Percentiles rank a stretch among this genome's conserved stretches.
These are phyloP conservation scores for Phaffia rhodozyma DNA, from an alignment of 1,284 basidiomycete genomes.

Conservation along the genomic window DNA sequence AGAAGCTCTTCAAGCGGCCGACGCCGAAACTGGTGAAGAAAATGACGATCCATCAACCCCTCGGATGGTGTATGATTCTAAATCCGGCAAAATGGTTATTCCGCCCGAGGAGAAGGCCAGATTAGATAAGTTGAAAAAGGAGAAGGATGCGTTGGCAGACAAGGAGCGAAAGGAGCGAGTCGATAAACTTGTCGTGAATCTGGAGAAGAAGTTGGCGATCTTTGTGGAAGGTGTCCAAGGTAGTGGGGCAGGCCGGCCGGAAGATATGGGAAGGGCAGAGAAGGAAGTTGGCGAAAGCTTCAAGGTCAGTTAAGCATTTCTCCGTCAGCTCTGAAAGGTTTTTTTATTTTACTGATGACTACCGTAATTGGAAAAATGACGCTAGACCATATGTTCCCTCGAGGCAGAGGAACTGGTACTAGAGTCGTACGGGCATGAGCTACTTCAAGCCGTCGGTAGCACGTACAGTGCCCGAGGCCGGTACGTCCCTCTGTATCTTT, in stretches of 20 bases:
- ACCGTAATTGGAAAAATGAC: background rate
- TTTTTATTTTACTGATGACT: too few relatives aligned
- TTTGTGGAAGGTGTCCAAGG: constrained; percentile 81
- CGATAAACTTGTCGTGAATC: constrained; percentile 65
- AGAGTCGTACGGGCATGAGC: constrained; percentile 87
- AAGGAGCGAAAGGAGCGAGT: constrained; percentile 69
- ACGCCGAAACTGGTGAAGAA: constrained; percentile 52
- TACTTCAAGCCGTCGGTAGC: constrained; percentile 82
- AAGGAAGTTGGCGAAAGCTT: constrained; percentile 45
- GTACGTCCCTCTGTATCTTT: constrained; percentile 19
- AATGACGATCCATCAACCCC: constrained; percentile 20
- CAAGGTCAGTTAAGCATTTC: constrained; percentile 23
- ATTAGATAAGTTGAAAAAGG: constrained; percentile 56
- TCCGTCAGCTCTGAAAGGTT: background rate
- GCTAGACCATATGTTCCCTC: constrained; percentile 9
- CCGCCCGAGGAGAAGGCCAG: constrained; percentile 71
- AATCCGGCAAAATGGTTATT: constrained; percentile 40
- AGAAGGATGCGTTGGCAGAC: constrained; percentile 52
- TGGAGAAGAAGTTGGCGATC: constrained; percentile 44
- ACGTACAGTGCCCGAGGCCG: constrained; percentile 72
- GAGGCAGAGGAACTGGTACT: constrained; percentile 58
- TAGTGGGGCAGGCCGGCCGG: constrained; percentile 14
- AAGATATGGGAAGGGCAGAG: constrained; percentile 37
- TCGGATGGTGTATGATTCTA: constrained; percentile 27
- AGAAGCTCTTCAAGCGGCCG: constrained; percentile 85